A percentile compares a stretch with the other conserved stretches of the same genome.
phyloP scores from a whole-genome alignment of 768 basidiomycete genomes.

The Clitopilus hobsonii region DNA sequence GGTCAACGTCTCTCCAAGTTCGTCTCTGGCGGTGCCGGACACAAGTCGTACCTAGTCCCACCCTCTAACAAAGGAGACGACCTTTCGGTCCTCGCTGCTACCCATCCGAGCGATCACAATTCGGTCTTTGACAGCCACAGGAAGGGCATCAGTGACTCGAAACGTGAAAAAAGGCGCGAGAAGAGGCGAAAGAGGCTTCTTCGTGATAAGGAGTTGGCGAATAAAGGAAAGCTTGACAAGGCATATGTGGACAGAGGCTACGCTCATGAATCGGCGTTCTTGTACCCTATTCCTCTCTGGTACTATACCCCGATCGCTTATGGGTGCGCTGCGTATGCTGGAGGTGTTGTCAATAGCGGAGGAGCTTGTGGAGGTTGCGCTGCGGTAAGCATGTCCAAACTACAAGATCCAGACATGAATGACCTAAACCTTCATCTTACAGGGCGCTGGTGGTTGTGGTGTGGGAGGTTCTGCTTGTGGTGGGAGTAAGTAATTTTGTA shows the following conservation, averaged over 20 bases:
- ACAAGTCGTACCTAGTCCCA: conserved; percentile 24
- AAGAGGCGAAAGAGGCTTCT: conserved; percentile 19
- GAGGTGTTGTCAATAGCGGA: conserved; percentile 9
- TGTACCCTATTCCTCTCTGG: conserved; percentile 27
- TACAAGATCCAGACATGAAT: too few species aligned
- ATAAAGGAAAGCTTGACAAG: conserved; percentile 12
- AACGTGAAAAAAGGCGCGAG: conserved; percentile 15
- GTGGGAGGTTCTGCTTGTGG: conserved; percentile 10
- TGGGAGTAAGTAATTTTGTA: neutral
- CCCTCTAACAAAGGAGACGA: conserved; percentile 18
- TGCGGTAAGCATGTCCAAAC: conserved; percentile 9
- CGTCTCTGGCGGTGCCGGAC: conserved; percentile 6
- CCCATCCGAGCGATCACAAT: conserved; percentile 49
- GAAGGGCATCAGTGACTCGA: conserved; percentile 11
- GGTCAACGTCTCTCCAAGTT: conserved; percentile 32
- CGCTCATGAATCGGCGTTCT: conserved; percentile 26
- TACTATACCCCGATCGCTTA: conserved; percentile 5
- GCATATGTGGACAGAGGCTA: conserved; percentile 4
- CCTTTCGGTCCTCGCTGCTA: conserved; percentile 32
- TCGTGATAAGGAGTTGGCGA: conserved; percentile 16
- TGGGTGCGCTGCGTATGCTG: conserved; percentile 14
- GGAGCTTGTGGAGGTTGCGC: conserved; percentile 15
- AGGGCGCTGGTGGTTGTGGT: conserved; percentile 14
- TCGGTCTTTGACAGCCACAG: conserved; percentile 27
- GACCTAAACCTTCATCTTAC: neutral